Evolutionary conservation across 106 monocot species (phyloP), one percentile per base, ranked within the genome.

Genomic region (Allium sativum): DNA sequence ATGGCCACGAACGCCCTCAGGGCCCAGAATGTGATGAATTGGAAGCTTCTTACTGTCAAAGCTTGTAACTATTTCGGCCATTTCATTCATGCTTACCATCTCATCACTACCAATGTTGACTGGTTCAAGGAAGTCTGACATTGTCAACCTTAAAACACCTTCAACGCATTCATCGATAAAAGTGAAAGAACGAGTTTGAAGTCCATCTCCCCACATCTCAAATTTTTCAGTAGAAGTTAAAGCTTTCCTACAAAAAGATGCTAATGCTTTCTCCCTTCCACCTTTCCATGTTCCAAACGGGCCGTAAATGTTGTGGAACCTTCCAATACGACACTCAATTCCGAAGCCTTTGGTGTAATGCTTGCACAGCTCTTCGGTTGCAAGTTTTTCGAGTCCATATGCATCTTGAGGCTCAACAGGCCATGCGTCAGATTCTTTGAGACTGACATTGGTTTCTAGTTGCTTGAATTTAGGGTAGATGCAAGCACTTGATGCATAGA

Each of bases 171-270:
- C 91, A 70, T 92, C 91, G 43, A 92, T 92, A 66, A 92, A 92
- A 42, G 91, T 92, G 75, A 92, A 92, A 21, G 91, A 92, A 55
- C 91, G 72, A 59, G 91, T 92, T 68, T 92, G 91, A 45, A 86
- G 75, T 40, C 91, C 91, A 76, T 92, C 91, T 14, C 91, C 91
- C 91, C 91, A 92, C 91, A 92, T 92, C 68, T 92, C 91, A 68
- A 92, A 92, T 40, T 78, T 83, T 13, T 86, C 91, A 7, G 76
- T 81, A 47, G 91, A 83, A 52, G 91, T 92, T 55, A 86, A 31
- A 12, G 79, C 68, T 71, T 92, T 92, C 57, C 91, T 73, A 21
- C 91, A 92, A 66, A 92, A 92, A 59, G 91, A 86, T 50, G 91
- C 91, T 51, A 86, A 86, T 1, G 91, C 91, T 72, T 92, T 92